Evolutionary conservation across 2,329 filamentous ascomycete genomes (phyloP), one percentile per base, ranked within the genome.

Genomic region (Canariomyces notabilis): DNA sequence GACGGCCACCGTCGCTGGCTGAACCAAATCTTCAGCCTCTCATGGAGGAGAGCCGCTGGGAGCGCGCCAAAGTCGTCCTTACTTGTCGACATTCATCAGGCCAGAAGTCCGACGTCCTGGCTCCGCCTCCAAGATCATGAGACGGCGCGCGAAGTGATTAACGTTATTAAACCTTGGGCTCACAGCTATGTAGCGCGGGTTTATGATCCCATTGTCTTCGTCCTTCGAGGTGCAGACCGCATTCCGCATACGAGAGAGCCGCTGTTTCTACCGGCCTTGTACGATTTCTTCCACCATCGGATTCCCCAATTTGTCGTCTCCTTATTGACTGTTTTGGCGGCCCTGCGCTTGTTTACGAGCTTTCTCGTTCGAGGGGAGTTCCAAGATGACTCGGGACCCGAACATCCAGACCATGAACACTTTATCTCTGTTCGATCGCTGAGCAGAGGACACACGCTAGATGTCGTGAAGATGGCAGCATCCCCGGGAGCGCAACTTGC

Each of bases 61-160:
- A 54, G 47, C 21, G 44, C 50, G 3, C 56, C 64, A 21, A 57
- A 62, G 20, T 61, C 68, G 15, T 63, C 75, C 2, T 61, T 76
- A 3, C 71, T 80, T 2, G 72, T 81, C 9, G 74, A 77, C 18
- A 76, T 89, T 50, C 83, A 90, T 57, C 85, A 88, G 60, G 85
- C 84, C 2, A 74, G 86, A 50, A 86, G 82, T n/a, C 86, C 84
- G 1, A 80, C 76, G 4, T 84, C 86, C 14, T 91, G 87, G 87
- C 71, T 90, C 40, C 76, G 78, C 20, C 72, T 89, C 46, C 87
- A 90, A 61, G 86, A 90, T 56, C 85, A 89, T 56, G 83, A 87
- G 58, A 89, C 85, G 1, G 86, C 85, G 2, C 77, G 77, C 31
- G 87, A 90, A 59, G 76, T 90, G 14, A 87, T 90, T 61, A 75